Evolutionary conservation across 257 asterid genomes (phyloP).

Genomic region (Galeopsis tetrahit): DNA sequence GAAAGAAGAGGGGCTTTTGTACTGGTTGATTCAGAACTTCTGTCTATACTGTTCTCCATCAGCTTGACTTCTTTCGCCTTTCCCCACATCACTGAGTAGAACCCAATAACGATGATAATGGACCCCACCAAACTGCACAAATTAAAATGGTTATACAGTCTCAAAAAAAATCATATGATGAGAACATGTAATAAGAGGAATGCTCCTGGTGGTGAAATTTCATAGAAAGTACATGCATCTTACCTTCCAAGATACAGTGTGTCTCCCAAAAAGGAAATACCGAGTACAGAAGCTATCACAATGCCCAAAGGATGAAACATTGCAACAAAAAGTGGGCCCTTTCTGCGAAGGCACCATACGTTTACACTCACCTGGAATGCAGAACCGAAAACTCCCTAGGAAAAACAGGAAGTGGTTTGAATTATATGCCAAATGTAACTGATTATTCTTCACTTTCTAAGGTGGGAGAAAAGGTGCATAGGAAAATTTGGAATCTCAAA

Average conservation of each 20-base stretch:
- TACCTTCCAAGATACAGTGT: constrained; percentile 81
- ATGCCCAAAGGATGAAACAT: constrained; percentile 85
- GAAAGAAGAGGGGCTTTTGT: constrained; percentile 59
- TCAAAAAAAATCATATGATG: constrained; percentile 1
- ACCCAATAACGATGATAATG: constrained; percentile 67
- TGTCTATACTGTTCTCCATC: constrained; percentile 31
- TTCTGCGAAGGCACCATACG: constrained; percentile 73
- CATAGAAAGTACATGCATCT: constrained; percentile 16
- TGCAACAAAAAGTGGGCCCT: constrained; percentile 87
- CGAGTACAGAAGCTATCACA: constrained; percentile 66
- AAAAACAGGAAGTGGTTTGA: neutral
- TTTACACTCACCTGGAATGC: constrained; percentile 80
- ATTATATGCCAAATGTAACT: constrained; percentile 3
- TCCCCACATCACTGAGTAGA: constrained; percentile 98
- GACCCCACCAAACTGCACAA: constrained; percentile 79
- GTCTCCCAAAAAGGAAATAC: constrained; percentile 65
- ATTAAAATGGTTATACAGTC: constrained; percentile 2
- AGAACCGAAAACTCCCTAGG: constrained; percentile 80
- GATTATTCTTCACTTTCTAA: neutral
- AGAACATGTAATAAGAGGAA: constrained; percentile 11
- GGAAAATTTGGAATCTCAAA: neutral
- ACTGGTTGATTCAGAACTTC: constrained; percentile 39
- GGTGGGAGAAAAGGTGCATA: neutral
- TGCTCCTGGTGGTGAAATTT: neutral
- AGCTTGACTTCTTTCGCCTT: constrained; percentile 61